phyloP scores from a whole-genome alignment of 2,329 filamentous ascomycete species.

The Westerdykella aurantiaca region DNA sequence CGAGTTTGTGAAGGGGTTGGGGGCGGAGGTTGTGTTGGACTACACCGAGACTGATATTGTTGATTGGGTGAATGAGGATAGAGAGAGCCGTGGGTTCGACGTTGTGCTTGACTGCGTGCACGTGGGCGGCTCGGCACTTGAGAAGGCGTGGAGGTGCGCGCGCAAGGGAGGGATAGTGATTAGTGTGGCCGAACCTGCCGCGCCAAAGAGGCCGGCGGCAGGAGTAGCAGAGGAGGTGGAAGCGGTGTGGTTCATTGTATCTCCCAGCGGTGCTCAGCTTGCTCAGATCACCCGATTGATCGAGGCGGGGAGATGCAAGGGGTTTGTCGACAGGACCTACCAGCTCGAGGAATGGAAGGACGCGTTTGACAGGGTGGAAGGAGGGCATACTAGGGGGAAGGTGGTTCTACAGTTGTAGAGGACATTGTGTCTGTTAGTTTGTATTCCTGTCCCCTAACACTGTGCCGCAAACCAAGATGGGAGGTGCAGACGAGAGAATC shows the following conservation, averaged over 20 bases:
- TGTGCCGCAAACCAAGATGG: too few species aligned
- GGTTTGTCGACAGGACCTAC: slow-evolving; percentile 41
- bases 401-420: slow-evolving; percentile 7
- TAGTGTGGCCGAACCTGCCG: slow-evolving; percentile 38
- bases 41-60: slow-evolving; percentile 32
- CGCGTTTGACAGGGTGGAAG: slow-evolving; percentile 37
- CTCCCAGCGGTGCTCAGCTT: slow-evolving; percentile 34
- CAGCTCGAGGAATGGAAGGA: slow-evolving; percentile 37
- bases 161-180: slow-evolving; percentile 36
- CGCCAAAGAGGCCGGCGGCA: slow-evolving; percentile 22
- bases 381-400: slow-evolving; percentile 34
- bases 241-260: slow-evolving; percentile 42
- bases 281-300: slow-evolving; percentile 36
- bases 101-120: slow-evolving; percentile 44
- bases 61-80: slow-evolving; percentile 29
- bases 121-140: slow-evolving; percentile 38
- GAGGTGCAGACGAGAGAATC: too few species aligned
- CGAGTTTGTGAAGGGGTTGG: slow-evolving; percentile 37
- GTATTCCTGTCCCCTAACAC: too few species aligned
- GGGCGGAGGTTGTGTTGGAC: slow-evolving; percentile 40
- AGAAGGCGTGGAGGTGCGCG: slow-evolving; percentile 41
- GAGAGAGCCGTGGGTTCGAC: slow-evolving; percentile 33
- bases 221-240: slow-evolving; percentile 25
- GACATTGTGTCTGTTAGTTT: too few species aligned
- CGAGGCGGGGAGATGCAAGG: slow-evolving; percentile 33